These are phyloP conservation scores for Flaveria robusta DNA, from an alignment of 129 eudicot species.

Conservation along the genomic window DNA sequence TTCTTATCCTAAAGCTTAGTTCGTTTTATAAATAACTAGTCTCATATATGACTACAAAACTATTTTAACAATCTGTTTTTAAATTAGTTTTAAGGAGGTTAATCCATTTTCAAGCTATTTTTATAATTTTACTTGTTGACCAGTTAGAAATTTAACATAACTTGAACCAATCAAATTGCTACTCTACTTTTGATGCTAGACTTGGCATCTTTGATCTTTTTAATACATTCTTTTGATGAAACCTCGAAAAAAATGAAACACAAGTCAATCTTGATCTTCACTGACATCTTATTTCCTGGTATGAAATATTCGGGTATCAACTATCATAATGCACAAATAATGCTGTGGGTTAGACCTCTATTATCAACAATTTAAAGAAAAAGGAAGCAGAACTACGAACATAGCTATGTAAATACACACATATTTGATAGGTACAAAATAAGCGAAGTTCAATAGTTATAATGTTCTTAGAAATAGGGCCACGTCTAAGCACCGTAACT, in stretches of 20 bases:
- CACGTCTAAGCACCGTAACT: not conserved
- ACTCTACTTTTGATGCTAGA: not conserved
- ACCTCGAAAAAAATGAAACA: too few species aligned
- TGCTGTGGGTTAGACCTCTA: not conserved
- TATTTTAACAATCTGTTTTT: not conserved
- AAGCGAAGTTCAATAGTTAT: not conserved
- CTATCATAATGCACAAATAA: not conserved
- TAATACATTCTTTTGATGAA: too few species aligned
- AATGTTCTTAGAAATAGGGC: not conserved
- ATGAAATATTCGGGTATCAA: not conserved
- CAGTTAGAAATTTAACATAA: not conserved
- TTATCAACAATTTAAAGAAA: not conserved
- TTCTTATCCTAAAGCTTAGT: not conserved
- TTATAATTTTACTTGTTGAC: not conserved
- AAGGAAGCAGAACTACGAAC: too few species aligned
- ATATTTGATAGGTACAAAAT: not conserved
- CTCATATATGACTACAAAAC: not conserved
- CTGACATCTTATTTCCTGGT: not conserved
- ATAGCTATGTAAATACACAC: too few species aligned
- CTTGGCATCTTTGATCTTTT: too few species aligned
- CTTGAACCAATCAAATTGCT: not conserved
- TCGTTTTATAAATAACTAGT: not conserved
- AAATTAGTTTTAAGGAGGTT: not conserved
- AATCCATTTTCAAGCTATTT: not conserved
- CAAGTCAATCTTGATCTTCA: not conserved